Conservation (phyloP, 73 alveolate genomes). For the Paramecium octaurelia region DNA sequence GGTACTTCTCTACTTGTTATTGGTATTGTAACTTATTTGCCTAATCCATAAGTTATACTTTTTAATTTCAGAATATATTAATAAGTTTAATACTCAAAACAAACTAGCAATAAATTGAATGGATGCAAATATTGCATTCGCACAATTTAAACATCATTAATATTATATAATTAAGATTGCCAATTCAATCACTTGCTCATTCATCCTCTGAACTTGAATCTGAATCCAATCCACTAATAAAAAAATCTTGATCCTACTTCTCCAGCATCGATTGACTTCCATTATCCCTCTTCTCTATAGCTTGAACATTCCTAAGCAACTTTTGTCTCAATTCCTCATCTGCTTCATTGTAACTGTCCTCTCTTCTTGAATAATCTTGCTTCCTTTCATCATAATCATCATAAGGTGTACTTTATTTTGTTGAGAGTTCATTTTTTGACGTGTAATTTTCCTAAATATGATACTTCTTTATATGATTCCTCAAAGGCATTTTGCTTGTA, state of each 20-base stretch:
- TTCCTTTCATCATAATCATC: background rate
- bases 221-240: background rate
- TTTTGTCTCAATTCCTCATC: background rate
- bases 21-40: slow-evolving; percentile 82
- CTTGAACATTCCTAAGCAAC: background rate
- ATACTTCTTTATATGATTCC: background rate
- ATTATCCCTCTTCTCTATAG: background rate
- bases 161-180: background rate
- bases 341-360: background rate
- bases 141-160: background rate
- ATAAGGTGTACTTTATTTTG: background rate
- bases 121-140: background rate
- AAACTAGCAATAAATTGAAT: background rate
- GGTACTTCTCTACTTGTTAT: slow-evolving; percentile 81
- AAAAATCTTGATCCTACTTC: background rate
- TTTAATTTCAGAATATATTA: background rate
- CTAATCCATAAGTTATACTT: slow-evolving; percentile 73
- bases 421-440: background rate
- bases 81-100: background rate
- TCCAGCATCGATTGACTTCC: background rate
- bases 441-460: background rate
- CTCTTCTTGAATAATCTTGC: background rate
- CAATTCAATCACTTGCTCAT: background rate
- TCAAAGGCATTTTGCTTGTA: background rate
- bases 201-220: background rate